These are phyloP conservation scores for Phytopythium vexans DNA, from an alignment of 352 stramenopile genomes.

Conservation along the genomic window DNA sequence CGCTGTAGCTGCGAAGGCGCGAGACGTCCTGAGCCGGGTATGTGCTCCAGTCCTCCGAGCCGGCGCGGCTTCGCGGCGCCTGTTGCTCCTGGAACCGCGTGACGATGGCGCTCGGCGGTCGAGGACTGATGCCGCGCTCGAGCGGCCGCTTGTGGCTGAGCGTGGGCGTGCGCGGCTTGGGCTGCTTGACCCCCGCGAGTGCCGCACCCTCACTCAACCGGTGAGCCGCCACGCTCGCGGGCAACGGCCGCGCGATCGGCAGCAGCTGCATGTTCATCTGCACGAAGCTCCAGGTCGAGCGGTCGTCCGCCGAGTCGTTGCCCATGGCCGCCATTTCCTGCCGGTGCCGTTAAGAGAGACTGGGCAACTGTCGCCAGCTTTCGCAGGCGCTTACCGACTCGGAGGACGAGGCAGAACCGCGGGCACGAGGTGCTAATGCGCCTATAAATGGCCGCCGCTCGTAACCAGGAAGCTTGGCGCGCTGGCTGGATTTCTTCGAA, in stretches of 20 bases:
- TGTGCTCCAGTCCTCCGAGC: conserved; percentile 38
- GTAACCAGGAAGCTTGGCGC: too few relatives aligned
- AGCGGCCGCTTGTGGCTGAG: conserved; percentile 40
- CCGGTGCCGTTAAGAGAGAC: not conserved
- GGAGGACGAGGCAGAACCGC: too few relatives aligned
- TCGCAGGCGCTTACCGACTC: not conserved
- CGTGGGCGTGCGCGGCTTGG: conserved; percentile 63
- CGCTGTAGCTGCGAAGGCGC: conserved; percentile 3
- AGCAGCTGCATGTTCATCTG: conserved; percentile 86
- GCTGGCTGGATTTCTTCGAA: too few relatives aligned
- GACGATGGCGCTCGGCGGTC: conserved; percentile 35
- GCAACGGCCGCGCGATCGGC: conserved; percentile 66
- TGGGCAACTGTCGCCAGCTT: not conserved
- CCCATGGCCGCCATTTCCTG: not conserved
- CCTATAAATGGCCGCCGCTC: too few relatives aligned
- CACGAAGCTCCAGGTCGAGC: conserved; percentile 71
- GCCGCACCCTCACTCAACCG: conserved; percentile 40
- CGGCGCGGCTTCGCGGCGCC: conserved; percentile 5
- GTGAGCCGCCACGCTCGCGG: conserved; percentile 39
- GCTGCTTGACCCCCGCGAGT: conserved; percentile 9
- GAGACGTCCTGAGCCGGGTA: not conserved
- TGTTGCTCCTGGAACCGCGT: conserved; percentile 1
- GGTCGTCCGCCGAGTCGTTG: conserved; percentile 3
- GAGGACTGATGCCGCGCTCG: conserved; percentile 65
- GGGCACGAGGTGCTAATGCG: too few relatives aligned